Evolutionary conservation across 164 flowering plant species (phyloP), one percentile per base, ranked within the genome.

Genomic region (Berberis thunbergii): DNA sequence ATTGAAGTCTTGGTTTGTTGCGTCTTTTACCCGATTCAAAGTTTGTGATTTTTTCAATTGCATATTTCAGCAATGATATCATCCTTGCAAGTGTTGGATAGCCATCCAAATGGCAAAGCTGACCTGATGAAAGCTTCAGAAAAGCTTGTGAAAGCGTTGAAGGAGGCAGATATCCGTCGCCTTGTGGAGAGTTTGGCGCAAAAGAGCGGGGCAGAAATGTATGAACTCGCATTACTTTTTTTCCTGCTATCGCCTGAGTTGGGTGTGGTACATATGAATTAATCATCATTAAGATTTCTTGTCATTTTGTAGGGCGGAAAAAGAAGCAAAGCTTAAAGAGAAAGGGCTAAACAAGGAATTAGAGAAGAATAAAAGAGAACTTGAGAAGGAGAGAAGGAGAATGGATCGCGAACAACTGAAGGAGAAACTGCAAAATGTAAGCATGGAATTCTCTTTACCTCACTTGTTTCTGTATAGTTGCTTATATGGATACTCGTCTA

Each of bases 381-480:
- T 49, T 68, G 92, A 86, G 72, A 86, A 85, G 72, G 91, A 87
- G 76, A 85, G 78, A 68, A 87, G 76, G 71, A 80, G 77, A 77
- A 62, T 76, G 69, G 89, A 88, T 4, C 87, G 83, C 62, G 86
- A 90, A 68, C 74, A 77, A 46, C 76, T 74, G 46, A 88, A 81
- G 64, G 90, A 87, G 74, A 84, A 78, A 65, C 60, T 67, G 70
- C 85, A 73, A 48, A 70, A 41, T 65, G 80, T 75, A 72, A 72
- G 75, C 67, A 44, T 4, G 61, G 48, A 49, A 3, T 43, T 44
- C 2, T 5, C 4, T 1, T 4, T 38, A 38, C 42, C 3, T 38
- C 7, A 26, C 26, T 26, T 26, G 26, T 26, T 26, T 26, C 26
- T 26, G 26, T 26, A 26, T 26, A 26, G 26, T 26, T 26, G 26